Evolutionary conservation across 495 filamentous ascomycete species (phyloP), one percentile per base, ranked within the genome.

Genomic region (Cetradonia linearis): DNA sequence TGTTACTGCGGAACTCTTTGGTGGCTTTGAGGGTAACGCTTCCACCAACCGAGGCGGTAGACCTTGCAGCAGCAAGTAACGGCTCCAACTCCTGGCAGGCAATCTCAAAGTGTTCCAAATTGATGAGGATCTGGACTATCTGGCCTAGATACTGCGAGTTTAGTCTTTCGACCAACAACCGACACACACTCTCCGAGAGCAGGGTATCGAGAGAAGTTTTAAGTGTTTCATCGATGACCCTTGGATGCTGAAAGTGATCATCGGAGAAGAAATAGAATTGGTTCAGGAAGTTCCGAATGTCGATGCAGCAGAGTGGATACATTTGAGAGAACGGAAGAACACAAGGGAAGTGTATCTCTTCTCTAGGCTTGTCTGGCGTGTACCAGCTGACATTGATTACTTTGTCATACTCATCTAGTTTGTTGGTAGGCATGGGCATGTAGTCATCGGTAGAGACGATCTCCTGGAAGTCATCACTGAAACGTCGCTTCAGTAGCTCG

Each of bases 391-490:
- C 89, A 59, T 86, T 88, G 64, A 95, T 81, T 28, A 99, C 91
- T 66, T 95, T 94, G 62, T 95, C 88, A 69, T 94, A 96, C 66
- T 96, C 90, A 59, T 94, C 91, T n/a, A 78, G 64, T 28, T 84
- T 88, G 61, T 87, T 84, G 66, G 96, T 94, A 7, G 88, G 85
- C 94, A 99, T 97, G 23, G 94, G 94, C 91, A 97, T 96, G 72
- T 97, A 99, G 70, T 99, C 93, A 70, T 99, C 93, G 14, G 90
- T 95, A 13, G 85, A 88, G 31, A 99, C 89, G 70, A 96, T 95
- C 84, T 96, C 91, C 70, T 88, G 85, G 70, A 99, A 97, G 69
- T 95, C 89, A 56, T 91, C 86, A 68, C 87, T 91, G 60, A 96
- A 99, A 49, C 89, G 81, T 61, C 78, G 83, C 70, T 96, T 94